Conservation (phyloP, 2,329 filamentous ascomycete genomes). For the Aspergillus novoparasiticus region DNA sequence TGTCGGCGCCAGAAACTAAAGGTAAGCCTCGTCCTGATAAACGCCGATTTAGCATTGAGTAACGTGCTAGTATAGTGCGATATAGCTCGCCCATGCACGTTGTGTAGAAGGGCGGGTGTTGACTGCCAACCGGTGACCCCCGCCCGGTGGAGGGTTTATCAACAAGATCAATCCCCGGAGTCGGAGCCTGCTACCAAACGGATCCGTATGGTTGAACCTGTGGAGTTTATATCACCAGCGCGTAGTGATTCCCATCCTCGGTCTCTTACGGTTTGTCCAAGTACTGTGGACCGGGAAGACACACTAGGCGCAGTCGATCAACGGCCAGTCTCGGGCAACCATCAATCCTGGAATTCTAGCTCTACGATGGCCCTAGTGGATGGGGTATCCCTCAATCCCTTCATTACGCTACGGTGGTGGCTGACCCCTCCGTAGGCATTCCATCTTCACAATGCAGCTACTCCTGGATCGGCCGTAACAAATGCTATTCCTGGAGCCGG, state of each 20-base stretch:
- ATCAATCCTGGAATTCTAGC: slow-evolving; percentile 20
- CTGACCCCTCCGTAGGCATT: slow-evolving; percentile 15
- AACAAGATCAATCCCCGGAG: not conserved
- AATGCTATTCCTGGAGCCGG: slow-evolving; percentile 22
- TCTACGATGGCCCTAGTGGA: slow-evolving; percentile 25
- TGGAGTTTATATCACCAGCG: not conserved
- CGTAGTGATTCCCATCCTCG: not conserved
- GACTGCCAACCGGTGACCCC: slow-evolving; percentile 17
- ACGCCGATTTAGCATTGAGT: not conserved
- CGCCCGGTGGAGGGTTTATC: slow-evolving; percentile 9
- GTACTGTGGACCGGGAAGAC: not conserved
- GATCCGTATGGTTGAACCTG: not conserved
- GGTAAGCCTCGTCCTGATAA: slow-evolving; percentile 10
- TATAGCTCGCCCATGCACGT: slow-evolving; percentile 34
- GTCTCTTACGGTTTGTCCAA: not conserved
- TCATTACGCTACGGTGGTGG: not conserved
- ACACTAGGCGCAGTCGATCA: not conserved
- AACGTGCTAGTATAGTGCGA: slow-evolving; percentile 25
- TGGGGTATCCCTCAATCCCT: slow-evolving; percentile 9
- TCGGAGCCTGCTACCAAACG: not conserved
- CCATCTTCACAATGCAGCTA: slow-evolving; percentile 15
- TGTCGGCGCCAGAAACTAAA: slow-evolving; percentile 33
- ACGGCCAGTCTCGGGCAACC: not conserved
- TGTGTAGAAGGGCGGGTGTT: slow-evolving; percentile 30
- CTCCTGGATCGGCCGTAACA: slow-evolving; percentile 11